Evolutionary conservation across 2,329 filamentous ascomycete genomes (phyloP).

Genomic region (Aspergillus pseudoterreus): DNA sequence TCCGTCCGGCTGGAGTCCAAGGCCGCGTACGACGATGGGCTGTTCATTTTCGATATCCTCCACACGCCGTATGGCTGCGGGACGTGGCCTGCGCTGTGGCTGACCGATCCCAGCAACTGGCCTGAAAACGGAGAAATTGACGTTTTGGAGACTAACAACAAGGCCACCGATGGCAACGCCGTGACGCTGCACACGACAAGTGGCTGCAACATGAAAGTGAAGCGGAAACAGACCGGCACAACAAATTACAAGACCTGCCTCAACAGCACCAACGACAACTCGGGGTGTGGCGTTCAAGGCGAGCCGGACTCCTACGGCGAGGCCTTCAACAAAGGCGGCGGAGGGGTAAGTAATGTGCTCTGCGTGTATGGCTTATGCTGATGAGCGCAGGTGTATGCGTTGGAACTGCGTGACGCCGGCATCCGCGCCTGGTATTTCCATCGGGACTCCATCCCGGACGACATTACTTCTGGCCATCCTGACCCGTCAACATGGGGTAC

Average conservation of each 20-base stretch:
- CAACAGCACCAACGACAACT: conserved; percentile 50
- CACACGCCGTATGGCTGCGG: conserved; percentile 63
- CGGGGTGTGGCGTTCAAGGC: conserved; percentile 55
- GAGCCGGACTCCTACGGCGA: conserved; percentile 47
- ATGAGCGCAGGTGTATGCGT: conserved; percentile 47
- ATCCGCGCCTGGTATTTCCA: conserved; percentile 63
- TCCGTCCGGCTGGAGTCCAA: conserved; percentile 63
- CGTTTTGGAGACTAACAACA: conserved; percentile 58
- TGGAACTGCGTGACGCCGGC: conserved; percentile 59
- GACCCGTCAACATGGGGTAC: conserved; percentile 61
- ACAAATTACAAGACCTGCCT: conserved; percentile 47
- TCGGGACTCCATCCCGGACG: conserved; percentile 46
- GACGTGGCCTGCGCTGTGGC: conserved; percentile 65
- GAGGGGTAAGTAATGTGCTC: conserved; percentile 39
- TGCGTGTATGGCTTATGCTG: not conserved
- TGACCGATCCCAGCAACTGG: conserved; percentile 60
- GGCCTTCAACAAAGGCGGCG: conserved; percentile 52
- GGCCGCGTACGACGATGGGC: conserved; percentile 56
- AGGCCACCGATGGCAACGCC: conserved; percentile 52
- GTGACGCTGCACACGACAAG: conserved; percentile 58
- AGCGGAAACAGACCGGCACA: conserved; percentile 52
- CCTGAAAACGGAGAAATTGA: conserved; percentile 64
- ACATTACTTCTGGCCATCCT: conserved; percentile 51
- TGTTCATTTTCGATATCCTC: conserved; percentile 65
- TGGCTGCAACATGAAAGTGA: conserved; percentile 53